Base-by-base conservation (phyloP, 2,329 filamentous ascomycete species). In the Xylaria sp. region DNA sequence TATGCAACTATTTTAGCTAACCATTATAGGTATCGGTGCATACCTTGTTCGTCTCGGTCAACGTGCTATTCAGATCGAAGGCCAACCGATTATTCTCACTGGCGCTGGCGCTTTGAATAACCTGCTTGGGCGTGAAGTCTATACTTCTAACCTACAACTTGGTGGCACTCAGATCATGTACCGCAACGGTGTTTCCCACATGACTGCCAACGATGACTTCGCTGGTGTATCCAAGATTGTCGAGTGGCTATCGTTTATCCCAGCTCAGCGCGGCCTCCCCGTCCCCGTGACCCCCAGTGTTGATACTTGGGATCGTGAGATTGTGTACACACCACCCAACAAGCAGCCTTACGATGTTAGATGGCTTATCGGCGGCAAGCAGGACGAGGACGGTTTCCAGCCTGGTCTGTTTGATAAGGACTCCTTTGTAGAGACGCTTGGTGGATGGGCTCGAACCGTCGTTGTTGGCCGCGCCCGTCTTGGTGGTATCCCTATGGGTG, bases 141-240 rank as follows among this genome's bases (percentile, higher is more conserved):
- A 99, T 83, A 97, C 95, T 23, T 98, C 95, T 63, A 99, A 99
- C 85, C 81, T 99, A 74, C 95, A 99, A 83, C 92, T 99, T 68
- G 95, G 95, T 88, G 95, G 95, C 71, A 99, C 95, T n/a, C 95
- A 99, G 80, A 99, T 99, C 85, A 99, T 99, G 95, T 98, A 99
- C 87, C 93, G 92, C 82, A 99, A 99, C 77, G 95, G 95, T 87
- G 95, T 99, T 41, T 98, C 95, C 21, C 95, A 99, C 83, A 94
- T 98, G 91, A 97, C 94, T 69, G 95, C 95, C 73, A 91, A 90
- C 70, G 94, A 99, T 74, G 95, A 99, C 81, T 98, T 99, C 72
- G 93, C 94, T 73, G 95, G 95, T 86, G 91, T 99, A 21, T 93
- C 91, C 73, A 96, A 96, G 85, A 98, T 99, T 75, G 92, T 98